Base-by-base conservation (phyloP, 805 yeast genomes). In the Wickerhamomyces tratensis region DNA sequence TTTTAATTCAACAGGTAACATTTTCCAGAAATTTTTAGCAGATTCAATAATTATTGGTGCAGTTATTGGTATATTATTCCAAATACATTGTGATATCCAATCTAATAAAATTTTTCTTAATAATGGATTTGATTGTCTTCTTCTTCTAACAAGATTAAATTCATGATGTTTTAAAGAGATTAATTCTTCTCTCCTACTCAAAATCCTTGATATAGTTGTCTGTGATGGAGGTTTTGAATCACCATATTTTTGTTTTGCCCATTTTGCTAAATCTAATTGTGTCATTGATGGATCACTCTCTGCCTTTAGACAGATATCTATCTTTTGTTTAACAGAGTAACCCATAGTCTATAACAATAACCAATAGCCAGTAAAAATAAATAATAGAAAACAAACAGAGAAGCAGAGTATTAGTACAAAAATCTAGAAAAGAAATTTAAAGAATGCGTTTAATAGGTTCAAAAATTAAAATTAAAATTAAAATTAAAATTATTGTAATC, bases 221-320 rank as follows among this genome's bases (percentile, higher is more conserved):
- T 79, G 86, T 0, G 83, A 76, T 0, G 85, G 84, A 5, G 79
- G 71, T 48, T 64, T 74, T 1, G 62, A 55, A 2, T 76, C 62
- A 25, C 73, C 74, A 51, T 75, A 79, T 14, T 74, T 65, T 30
- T 65, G 59, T 54, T 72, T 71, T 1, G 84, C 84, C 86, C 86
- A 79, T 39, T 62, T 57, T 2, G 85, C 86, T 39, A 79, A 57
- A 46, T 79, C 83, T 11, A 68, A 65, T 55, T 79, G 86, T 4
- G 84, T 79, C 85, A 80, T 76, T 27, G 70, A 70, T 2, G 84
- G 84, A 46, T 76, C 72, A n/a, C 80, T 65, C 56, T 78, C 84
- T 6, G 82, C 75, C 69, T 78, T 76, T 36, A 79, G 70, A 49
- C 84, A 79, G 42, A 79, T 76, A 49, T 78, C 83, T 38, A 78